Base-by-base conservation (phyloP, 371 early-diverging fungal species). In the Gilbertella persicaria region DNA sequence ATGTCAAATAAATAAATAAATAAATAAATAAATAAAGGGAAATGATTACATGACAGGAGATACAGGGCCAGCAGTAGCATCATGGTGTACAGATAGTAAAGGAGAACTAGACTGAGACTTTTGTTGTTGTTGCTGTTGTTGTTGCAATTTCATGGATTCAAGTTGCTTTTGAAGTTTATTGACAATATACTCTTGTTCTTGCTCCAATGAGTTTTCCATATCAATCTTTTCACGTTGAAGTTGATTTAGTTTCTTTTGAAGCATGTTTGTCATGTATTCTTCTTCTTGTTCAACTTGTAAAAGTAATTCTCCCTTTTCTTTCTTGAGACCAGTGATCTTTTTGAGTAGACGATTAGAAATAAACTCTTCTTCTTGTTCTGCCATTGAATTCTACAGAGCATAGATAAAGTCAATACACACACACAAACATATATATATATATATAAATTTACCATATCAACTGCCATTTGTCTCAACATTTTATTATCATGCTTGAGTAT, bases 161-260 rank as follows among this genome's bases (percentile, higher is more conserved):
- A 84, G 43, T 53, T 85, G 87, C 45, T 82, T 85, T 45, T 79
- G 86, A 33, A 84, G 66, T 43, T 71, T 79, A 58, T 92, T 92
- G 33, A 92, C 90, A 50, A 91, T 81, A 47, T 82, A 86, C 68
- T 92, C 92, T 62, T 92, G 92, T 50, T 91, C 92, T 62, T 88
- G 90, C 52, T 92, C 92, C 55, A 92, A 66, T 4, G 87, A 85
- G 55, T 83, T 89, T 47, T 92, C 92, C 71, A 92, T 71, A 45
- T 90, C 86, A 53, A 90, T 76, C 66, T 91, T 92, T 61, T 92
- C 92, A 58, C 86, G 83, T 63, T 91, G 87, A 45, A 92, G 75
- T 67, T 82, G 82, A 29, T 72, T 82, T 42, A 92, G 54, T 50
- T 87, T 88, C 56, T 84, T 84, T 62, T 90, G 90, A 21, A 92